Conservation (phyloP, 2,329 filamentous ascomycete species). For the Periconia digitata region DNA sequence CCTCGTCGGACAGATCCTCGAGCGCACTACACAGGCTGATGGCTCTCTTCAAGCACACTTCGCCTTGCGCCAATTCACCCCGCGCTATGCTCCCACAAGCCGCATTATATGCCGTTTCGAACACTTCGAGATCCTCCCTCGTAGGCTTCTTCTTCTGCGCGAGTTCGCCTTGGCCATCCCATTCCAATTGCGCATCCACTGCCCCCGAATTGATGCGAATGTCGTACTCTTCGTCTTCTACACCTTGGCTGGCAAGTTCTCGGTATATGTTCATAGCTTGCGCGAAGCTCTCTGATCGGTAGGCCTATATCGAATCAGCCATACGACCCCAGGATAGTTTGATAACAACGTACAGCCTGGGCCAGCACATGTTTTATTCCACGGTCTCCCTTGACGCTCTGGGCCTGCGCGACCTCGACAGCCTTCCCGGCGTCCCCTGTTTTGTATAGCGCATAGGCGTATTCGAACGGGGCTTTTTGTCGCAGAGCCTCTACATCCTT, state of each 20-base stretch:
- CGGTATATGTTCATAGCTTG: conserved; percentile 66
- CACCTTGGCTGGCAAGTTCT: conserved; percentile 53
- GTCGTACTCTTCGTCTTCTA: conserved; percentile 70
- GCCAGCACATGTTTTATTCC: conserved; percentile 63
- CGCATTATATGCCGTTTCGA: conserved; percentile 80
- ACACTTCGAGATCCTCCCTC: conserved; percentile 69
- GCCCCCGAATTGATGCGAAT: conserved; percentile 76
- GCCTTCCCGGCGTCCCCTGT: conserved; percentile 69
- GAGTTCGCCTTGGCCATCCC: conserved; percentile 60
- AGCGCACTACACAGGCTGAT: conserved; percentile 70
- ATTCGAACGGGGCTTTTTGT: conserved; percentile 65
- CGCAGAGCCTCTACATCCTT: conserved; percentile 64
- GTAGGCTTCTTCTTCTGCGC: conserved; percentile 58
- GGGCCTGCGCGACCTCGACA: conserved; percentile 51
- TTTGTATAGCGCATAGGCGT: conserved; percentile 84
- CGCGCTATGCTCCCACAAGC: conserved; percentile 73
- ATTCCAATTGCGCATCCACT: conserved; percentile 70
- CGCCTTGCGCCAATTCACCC: conserved; percentile 65
- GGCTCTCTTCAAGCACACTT: conserved; percentile 69
- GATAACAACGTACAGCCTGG: conserved; percentile 54
- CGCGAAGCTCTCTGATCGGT: conserved; percentile 73
- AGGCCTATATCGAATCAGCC: conserved; percentile 52
- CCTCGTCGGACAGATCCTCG: conserved; percentile 72
- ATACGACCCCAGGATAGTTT: background rate
- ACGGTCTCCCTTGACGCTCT: conserved; percentile 41